Evolutionary conservation across 192 early-diverging fungal genomes (phyloP), one percentile per base, ranked within the genome.

Genomic region (Rhizoclosmatium globosum): DNA sequence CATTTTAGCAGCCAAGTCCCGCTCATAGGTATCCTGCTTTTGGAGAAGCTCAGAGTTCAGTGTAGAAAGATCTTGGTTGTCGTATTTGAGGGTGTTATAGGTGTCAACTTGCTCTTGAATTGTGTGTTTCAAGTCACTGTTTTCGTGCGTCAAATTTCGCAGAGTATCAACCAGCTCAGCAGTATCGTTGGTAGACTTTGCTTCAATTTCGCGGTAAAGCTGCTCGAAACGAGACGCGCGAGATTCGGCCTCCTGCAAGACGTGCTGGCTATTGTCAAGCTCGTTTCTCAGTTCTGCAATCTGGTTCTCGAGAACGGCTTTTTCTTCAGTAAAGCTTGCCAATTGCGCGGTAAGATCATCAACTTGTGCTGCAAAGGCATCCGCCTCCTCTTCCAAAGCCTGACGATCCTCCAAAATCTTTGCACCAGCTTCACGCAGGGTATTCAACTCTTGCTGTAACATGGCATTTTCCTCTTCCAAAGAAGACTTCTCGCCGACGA

Each of bases 91-190:
- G 1, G n/a, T 43, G 15, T 64, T 56, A 31, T 42, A 47, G 2
- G 17, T 44, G n/a, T 76, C 74, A 11, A 39, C 38, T 2, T 15
- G 47, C 7, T 50, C 62, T 17, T 59, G 61, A 17, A 76, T 7
- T 62, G 48, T 21, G 15, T 79, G 7, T 68, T 80, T 80, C 65
- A 80, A 44, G n/a, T 80, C 72, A 19, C 72, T 2, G 41, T 66
- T 68, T 38, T 74, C 64, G 21, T 80, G 72, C 13, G 71, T 80
- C 19, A 80, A 44, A 68, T 80, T 75, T 19, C 72, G n/a, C 1
- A 80, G 57, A 13, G 79, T 74, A 50, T 80, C 79, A 41, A 80
- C 79, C 13, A 75, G 65, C 47, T 80, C 79, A 41, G 67, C 64
- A 3, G 65, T 53, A 43, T 80, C 79, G 47, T 57, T 76, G 4